Conservation (phyloP, 1,284 basidiomycete genomes). For the Coniferiporia sulphurascens region DNA sequence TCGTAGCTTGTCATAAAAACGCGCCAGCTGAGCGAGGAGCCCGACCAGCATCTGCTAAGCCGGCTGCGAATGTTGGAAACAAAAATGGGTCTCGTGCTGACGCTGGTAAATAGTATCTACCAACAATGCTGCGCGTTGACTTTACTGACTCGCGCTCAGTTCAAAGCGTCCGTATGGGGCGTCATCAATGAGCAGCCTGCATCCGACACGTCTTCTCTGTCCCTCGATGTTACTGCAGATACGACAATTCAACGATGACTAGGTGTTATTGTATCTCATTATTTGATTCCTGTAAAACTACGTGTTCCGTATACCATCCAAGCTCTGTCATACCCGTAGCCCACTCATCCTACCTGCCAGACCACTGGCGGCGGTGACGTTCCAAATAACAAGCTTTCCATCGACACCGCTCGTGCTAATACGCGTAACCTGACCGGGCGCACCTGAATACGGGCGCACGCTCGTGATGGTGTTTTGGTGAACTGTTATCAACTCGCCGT, state of each 20-base stretch:
- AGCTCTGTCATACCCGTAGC: slow-evolving; percentile 38
- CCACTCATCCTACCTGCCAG: slow-evolving; percentile 40
- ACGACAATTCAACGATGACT: slow-evolving; percentile 34
- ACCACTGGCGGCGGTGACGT: slow-evolving; percentile 49
- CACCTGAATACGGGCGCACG: slow-evolving; percentile 71
- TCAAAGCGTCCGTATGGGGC: slow-evolving; percentile 94
- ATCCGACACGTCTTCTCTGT: slow-evolving; percentile 33
- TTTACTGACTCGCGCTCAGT: slow-evolving; percentile 42
- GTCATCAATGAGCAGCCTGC: slow-evolving; percentile 83
- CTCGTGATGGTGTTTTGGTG: slow-evolving; percentile 99
- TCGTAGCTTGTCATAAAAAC: slow-evolving; percentile 48
- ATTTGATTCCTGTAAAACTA: slow-evolving; percentile 12
- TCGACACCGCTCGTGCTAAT: slow-evolving; percentile 95
- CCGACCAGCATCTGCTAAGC: slow-evolving; percentile 71
- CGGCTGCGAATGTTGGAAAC: slow-evolving; percentile 82
- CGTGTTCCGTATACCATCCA: not conserved
- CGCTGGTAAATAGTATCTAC: slow-evolving; percentile 52
- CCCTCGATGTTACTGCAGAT: slow-evolving; percentile 22
- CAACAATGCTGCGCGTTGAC: slow-evolving; percentile 1
- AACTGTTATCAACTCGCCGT: slow-evolving; percentile 80
- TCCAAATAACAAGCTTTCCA: slow-evolving; percentile 91
- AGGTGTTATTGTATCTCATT: slow-evolving; percentile 22
- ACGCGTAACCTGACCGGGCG: slow-evolving; percentile 55
- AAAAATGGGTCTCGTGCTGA: slow-evolving; percentile 93
- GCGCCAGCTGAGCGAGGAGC: slow-evolving; percentile 57